Conservation (phyloP, 257 asterid species). For the Thymus quinquecostatus region DNA sequence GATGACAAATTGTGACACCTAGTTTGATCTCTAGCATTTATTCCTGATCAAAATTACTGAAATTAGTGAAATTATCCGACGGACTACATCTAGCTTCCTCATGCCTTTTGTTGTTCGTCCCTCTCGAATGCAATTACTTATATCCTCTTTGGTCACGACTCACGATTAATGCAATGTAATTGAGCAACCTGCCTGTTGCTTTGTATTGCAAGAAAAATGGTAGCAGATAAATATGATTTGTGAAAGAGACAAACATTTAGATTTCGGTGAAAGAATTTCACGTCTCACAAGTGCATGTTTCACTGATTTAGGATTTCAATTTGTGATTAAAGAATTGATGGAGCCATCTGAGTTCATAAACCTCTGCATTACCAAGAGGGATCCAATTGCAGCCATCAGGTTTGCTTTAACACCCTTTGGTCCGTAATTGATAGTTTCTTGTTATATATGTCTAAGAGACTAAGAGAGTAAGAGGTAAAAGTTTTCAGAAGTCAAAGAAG, state of each 20-base stretch:
- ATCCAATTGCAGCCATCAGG: constrained; percentile 79
- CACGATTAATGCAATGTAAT: constrained; percentile 8
- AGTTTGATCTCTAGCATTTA: background rate
- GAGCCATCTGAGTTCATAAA: constrained; percentile 63
- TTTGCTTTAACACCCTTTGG: constrained; percentile 27
- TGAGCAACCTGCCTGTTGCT: background rate
- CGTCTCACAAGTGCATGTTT: constrained; percentile 31
- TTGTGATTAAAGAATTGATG: constrained; percentile 56
- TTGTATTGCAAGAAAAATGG: constrained; percentile 12
- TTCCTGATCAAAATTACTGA: background rate
- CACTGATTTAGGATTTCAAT: constrained; percentile 60
- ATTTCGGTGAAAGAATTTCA: constrained; percentile 8
- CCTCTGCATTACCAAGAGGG: constrained; percentile 63
- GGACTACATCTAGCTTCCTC: constrained; percentile 8
- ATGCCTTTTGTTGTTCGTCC: background rate
- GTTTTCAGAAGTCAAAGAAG: constrained; percentile 21
- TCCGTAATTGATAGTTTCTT: constrained; percentile 7
- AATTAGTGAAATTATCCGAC: background rate
- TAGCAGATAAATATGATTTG: background rate
- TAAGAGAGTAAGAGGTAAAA: background rate
- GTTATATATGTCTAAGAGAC: background rate
- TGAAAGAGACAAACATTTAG: constrained; percentile 8
- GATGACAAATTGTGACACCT: background rate
- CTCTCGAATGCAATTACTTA: too few relatives aligned
- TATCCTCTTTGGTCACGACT: background rate